phyloP scores from a whole-genome alignment of 768 basidiomycete genomes.

The Asterophora lycoperdoides region DNA sequence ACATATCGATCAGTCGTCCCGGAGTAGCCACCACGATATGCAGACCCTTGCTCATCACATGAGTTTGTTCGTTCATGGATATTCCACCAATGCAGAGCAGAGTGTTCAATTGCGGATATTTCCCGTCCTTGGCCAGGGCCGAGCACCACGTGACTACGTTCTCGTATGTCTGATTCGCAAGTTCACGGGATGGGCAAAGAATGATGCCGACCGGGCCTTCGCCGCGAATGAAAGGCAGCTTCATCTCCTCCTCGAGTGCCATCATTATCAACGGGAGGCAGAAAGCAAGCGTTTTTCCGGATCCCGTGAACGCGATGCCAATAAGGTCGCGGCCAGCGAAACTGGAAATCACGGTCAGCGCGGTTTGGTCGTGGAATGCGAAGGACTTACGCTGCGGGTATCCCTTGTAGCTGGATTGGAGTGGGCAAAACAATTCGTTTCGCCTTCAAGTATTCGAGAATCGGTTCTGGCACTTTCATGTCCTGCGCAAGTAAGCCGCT shows the following conservation, averaged over 20 bases:
- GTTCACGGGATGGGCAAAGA: constrained; percentile 94
- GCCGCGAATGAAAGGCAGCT: constrained; percentile 83
- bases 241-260: constrained; percentile 89
- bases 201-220: constrained; percentile 98
- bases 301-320: constrained; percentile 98
- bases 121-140: constrained; percentile 72
- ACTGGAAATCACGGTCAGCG: constrained; percentile 36
- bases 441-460: constrained; percentile 77
- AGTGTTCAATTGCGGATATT: constrained; percentile 82
- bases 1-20: constrained; percentile 94
- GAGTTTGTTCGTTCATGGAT: constrained; percentile 96
- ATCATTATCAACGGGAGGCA: constrained; percentile 97
- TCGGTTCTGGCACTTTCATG: constrained; percentile 94
- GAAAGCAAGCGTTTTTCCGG: constrained; percentile 98
- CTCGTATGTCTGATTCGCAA: constrained; percentile 96
- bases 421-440: constrained; percentile 87
- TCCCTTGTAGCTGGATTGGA: constrained; percentile 96
- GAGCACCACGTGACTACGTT: constrained; percentile 85
- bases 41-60: constrained; percentile 84
- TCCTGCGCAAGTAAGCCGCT: constrained; percentile 48
- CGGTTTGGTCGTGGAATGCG: constrained; percentile 8
- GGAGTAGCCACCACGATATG: constrained; percentile 98
- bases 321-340: constrained; percentile 97
- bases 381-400: constrained; percentile 80
- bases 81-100: constrained; percentile 97